Percentiles rank a stretch among this genome's conserved stretches.
phyloP scores from a whole-genome alignment of 2,329 filamentous ascomycete genomes.

The Harringtonia aguacate region DNA sequence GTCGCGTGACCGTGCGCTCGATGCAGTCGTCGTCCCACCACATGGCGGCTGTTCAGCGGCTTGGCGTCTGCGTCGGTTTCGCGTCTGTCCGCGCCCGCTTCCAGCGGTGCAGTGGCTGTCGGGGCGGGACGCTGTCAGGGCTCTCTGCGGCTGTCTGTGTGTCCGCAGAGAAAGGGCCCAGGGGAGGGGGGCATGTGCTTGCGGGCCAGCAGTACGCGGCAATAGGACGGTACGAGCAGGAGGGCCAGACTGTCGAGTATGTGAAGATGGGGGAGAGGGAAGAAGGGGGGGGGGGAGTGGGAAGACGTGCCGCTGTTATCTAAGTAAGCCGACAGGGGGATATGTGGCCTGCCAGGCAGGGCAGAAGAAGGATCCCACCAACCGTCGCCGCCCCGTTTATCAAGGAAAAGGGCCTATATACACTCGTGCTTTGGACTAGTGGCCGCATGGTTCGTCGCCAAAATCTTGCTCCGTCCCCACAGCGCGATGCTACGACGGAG shows the following conservation, averaged over 20 bases:
- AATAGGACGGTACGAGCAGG: neutral
- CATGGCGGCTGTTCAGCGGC: conserved; percentile 4
- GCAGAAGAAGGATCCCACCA: neutral
- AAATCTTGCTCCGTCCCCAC: no score
- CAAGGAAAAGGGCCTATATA: no score
- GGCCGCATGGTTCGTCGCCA: no score
- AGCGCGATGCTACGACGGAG: no score
- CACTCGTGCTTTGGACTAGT: no score
- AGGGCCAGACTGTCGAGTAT: neutral
- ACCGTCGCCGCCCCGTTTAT: no score
- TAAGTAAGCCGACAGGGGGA: neutral
- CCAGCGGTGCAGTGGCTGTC: no score
- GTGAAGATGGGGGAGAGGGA: neutral
- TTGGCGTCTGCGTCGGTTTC: neutral
- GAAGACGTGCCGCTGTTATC: neutral
- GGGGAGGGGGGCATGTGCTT: neutral
- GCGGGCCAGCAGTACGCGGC: no score
- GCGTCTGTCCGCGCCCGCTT: no score
- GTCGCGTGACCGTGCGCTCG: conserved; percentile 55
- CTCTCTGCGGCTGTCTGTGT: neutral
- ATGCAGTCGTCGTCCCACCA: conserved; percentile 68
- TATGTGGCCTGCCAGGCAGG: neutral
- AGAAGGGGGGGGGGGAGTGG: neutral
- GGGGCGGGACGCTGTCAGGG: no score
- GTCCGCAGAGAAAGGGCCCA: no score